Evolutionary conservation across 73 alveolate species (phyloP).

Genomic region (Tetrahymena thermophila): DNA sequence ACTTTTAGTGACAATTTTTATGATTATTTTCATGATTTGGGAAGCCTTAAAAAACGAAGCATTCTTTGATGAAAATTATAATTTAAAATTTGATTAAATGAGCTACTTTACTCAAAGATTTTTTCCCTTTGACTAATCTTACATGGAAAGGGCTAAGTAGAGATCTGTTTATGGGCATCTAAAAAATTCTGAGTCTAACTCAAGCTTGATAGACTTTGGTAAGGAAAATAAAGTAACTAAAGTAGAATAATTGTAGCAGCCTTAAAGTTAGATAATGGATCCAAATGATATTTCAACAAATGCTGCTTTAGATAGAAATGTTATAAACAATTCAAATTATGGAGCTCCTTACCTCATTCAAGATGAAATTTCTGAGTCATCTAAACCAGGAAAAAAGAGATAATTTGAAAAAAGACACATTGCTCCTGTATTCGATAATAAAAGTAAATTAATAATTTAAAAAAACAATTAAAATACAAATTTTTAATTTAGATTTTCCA

Average conservation of each 20-base stretch:
- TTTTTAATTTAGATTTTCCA: background rate
- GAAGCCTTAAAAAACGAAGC: background rate
- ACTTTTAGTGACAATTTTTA: background rate
- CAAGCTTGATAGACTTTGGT: background rate
- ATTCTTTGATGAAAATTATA: background rate
- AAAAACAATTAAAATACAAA: no score
- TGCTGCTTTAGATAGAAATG: background rate
- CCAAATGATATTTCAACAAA: background rate
- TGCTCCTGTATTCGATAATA: background rate
- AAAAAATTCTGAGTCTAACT: background rate
- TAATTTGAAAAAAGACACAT: background rate
- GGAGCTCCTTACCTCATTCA: background rate
- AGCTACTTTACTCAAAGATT: background rate
- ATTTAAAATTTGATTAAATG: background rate
- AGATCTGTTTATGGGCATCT: background rate
- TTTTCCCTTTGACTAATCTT: background rate
- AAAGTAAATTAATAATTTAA: background rate
- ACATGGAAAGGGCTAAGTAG: background rate
- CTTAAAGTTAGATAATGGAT: background rate
- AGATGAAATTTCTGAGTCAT: background rate
- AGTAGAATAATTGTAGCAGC: background rate
- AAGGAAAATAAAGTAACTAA: background rate
- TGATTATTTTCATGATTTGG: background rate
- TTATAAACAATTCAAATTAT: background rate
- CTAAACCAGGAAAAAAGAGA: background rate